phyloP scores from a whole-genome alignment of 208 protist genomes.

The Trypanosoma conorhini region DNA sequence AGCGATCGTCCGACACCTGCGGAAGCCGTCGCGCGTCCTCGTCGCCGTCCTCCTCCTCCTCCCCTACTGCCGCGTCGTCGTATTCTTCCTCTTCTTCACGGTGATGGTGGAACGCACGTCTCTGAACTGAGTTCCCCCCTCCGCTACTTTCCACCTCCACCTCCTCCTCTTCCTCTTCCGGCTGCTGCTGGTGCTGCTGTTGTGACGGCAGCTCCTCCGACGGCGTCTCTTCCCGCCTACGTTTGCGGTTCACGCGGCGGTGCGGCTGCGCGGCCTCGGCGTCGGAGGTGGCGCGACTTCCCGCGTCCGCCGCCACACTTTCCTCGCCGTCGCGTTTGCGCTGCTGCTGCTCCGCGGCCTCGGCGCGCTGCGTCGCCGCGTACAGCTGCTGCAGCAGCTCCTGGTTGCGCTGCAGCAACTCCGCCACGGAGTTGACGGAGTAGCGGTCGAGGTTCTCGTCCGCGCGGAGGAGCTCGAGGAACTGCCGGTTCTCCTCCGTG shows the following conservation, averaged over 20 bases:
- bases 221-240: constrained; percentile 8
- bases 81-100: not conserved
- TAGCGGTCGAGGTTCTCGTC: constrained; percentile 64
- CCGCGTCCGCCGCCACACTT: not conserved
- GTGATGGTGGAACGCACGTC: not conserved
- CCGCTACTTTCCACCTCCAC: not conserved
- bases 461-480: constrained; percentile 54
- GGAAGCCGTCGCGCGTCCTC: not conserved
- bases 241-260: not conserved
- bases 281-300: constrained; percentile 15
- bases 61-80: not conserved
- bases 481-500: constrained; percentile 30
- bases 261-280: constrained; percentile 20
- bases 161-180: not conserved
- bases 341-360: not conserved
- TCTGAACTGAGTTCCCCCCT: not conserved
- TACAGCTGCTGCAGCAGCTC: constrained; percentile 78
- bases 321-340: not conserved
- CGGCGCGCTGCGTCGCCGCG: constrained; percentile 38
- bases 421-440: constrained; percentile 62
- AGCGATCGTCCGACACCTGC: constrained; percentile 9
- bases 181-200: not conserved
- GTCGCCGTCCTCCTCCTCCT: not conserved
- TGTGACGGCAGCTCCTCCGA: not conserved
- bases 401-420: constrained; percentile 76